Evolutionary conservation across 495 filamentous ascomycete species (phyloP), one percentile per base, ranked within the genome.

Genomic region (Xylaria castorea): DNA sequence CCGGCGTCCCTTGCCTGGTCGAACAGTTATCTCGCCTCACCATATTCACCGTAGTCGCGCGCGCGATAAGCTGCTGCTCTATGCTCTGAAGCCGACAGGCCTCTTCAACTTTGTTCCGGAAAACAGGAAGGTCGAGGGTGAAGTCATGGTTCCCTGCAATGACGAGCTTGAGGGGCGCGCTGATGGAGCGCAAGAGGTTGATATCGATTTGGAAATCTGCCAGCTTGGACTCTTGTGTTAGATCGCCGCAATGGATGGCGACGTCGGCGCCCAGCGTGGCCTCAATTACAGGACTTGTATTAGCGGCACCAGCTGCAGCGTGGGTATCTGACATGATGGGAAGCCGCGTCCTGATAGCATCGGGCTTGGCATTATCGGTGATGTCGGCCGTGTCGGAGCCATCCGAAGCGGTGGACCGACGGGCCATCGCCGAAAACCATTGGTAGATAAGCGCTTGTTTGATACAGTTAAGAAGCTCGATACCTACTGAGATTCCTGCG

Each of bases 121-220:
- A 80, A 5, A n/a, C 86, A 1, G 85, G 79, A 32, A 80, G 79
- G 76, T 95, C 91, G 3, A 95, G 87, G 0, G 88, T 88, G 68
- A 92, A 87, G 77, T 95, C 93, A 80, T 95, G 93, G 78, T 95
- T 95, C 0, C 93, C 93, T 1, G 93, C 89, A 62, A 96, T 93
- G 48, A 95, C 89, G 38, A 96, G 81, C 73, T 95, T 96, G 3
- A 94, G 80, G 25, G 90, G 87, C 0, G 93, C 92, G 7, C 88
- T 75, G 66, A 90, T 86, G 0, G 66, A 74, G 20, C 78, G 76
- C 18, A 96, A 82, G 76, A 92, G 85, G 3, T 81, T 66, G 27
- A 94, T 75, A 11, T 85, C 81, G 8, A 74, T 69, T 18, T 83
- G 77, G 75, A 90, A 90, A 74, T 93, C 88, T 51, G 77, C 62